Conservation (phyloP, 768 basidiomycete genomes). For the Macrolepiota dolichaula region DNA sequence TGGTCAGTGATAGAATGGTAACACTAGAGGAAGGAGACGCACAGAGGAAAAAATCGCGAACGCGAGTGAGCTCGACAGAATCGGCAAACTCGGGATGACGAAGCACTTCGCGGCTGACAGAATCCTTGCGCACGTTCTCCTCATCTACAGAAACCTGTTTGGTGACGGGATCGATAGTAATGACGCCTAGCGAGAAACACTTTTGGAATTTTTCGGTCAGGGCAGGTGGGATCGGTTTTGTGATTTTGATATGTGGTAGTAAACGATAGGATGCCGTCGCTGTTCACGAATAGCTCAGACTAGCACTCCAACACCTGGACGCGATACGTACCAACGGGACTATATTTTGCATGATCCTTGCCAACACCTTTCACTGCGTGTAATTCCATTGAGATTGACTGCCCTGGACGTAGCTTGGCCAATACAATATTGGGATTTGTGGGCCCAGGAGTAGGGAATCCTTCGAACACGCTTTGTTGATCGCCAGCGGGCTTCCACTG, state of each 20-base stretch:
- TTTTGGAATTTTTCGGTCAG: slow-evolving; percentile 77
- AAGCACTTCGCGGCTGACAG: slow-evolving; percentile 88
- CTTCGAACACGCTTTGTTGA: slow-evolving; percentile 59
- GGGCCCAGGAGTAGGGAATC: slow-evolving; percentile 48
- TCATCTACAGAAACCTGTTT: slow-evolving; percentile 61
- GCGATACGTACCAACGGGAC: slow-evolving; percentile 73
- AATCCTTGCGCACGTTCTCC: slow-evolving; percentile 73
- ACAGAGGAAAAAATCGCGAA: slow-evolving; percentile 95
- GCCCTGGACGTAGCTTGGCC: slow-evolving; percentile 89
- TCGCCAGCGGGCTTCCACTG: slow-evolving; percentile 82
- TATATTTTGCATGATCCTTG: slow-evolving; percentile 95
- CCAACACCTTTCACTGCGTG: slow-evolving; percentile 93
- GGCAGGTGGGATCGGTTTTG: slow-evolving; percentile 73
- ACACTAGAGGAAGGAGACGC: slow-evolving; percentile 45
- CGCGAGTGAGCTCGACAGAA: slow-evolving; percentile 76
- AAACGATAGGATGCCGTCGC: slow-evolving; percentile 96
- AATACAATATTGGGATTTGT: slow-evolving; percentile 83
- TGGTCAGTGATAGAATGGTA: slow-evolving; percentile 80
- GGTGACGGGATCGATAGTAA: slow-evolving; percentile 56
- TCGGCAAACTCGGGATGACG: slow-evolving; percentile 89
- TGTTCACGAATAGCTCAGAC: slow-evolving; percentile 22
- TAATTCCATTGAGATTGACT: slow-evolving; percentile 78
- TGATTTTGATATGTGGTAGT: slow-evolving; percentile 78
- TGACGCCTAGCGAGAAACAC: slow-evolving; percentile 86
- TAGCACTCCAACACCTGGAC: background rate